These are phyloP conservation scores for Lepidium africanum DNA, from an alignment of 345 rosid species.

Conservation along the genomic window DNA sequence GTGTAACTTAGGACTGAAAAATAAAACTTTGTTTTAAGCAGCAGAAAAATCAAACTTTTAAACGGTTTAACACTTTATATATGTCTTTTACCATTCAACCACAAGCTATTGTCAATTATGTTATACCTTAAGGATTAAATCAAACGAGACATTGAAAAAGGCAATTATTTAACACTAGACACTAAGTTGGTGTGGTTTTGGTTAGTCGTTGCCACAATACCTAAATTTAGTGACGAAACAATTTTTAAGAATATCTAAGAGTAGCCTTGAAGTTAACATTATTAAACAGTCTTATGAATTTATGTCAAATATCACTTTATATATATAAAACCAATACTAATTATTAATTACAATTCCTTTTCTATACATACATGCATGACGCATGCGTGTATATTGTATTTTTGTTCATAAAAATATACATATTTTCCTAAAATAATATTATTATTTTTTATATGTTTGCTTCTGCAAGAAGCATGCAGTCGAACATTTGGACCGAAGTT, in stretches of 20 bases:
- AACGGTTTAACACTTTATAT: too few species aligned
- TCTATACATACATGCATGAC: background rate
- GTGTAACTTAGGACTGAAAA: too few species aligned
- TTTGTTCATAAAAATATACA: background rate
- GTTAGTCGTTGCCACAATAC: conserved; percentile 28
- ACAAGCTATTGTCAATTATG: too few species aligned
- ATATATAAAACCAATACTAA: background rate
- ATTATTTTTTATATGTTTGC: conserved; percentile 3
- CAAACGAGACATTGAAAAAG: conserved; percentile 10
- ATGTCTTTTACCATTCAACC: too few species aligned
- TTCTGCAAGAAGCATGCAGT: conserved; percentile 20
- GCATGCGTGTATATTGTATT: background rate
- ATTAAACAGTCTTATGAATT: conserved; percentile 13
- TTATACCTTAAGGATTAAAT: conserved; percentile 1
- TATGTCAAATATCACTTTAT: conserved; percentile 7
- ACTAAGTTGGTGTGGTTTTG: conserved; percentile 15
- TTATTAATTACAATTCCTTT: background rate
- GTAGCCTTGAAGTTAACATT: conserved; percentile 25
- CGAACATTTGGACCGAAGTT: conserved; percentile 16
- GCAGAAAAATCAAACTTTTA: too few species aligned
- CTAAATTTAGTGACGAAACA: conserved; percentile 24
- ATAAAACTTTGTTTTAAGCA: too few species aligned
- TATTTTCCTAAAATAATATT: background rate
- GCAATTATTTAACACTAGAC: conserved; percentile 4
- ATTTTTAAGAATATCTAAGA: background rate